These are phyloP conservation scores for Medicago lupulina DNA, from an alignment of 306 rosid species.

Conservation along the genomic window DNA sequence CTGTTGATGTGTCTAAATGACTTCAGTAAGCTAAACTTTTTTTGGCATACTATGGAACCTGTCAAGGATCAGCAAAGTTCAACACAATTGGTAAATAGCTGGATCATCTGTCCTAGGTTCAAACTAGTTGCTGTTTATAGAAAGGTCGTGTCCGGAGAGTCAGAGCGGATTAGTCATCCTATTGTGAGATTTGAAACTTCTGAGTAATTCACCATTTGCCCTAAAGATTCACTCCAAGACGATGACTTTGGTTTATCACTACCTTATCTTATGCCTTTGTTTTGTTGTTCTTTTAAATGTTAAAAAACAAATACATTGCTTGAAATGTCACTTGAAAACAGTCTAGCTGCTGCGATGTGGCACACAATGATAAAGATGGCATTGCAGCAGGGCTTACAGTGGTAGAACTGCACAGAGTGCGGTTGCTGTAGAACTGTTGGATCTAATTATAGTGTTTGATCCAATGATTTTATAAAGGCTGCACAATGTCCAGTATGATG, in stretches of 20 bases:
- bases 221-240: neutral
- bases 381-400: neutral
- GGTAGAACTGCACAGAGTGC: neutral
- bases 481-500: neutral
- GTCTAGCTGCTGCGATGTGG: neutral
- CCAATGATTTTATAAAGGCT: neutral
- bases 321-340: neutral
- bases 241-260: too few relatives aligned
- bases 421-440: neutral
- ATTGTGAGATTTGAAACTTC: neutral
- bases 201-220: neutral
- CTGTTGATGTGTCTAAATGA: neutral
- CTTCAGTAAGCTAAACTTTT: neutral
- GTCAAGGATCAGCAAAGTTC: neutral
- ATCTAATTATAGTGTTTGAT: neutral
- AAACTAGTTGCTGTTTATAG: neutral
- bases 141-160: neutral
- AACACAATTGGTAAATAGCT: neutral
- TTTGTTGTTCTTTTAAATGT: neutral
- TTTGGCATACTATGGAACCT: neutral
- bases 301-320: conserved; percentile 13
- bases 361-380: neutral
- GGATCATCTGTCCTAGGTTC: neutral
- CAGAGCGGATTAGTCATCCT: neutral
- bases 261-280: neutral